These are phyloP conservation scores for Skeletonema costatum DNA, from an alignment of 108 stramenopile genomes.

Conservation along the genomic window DNA sequence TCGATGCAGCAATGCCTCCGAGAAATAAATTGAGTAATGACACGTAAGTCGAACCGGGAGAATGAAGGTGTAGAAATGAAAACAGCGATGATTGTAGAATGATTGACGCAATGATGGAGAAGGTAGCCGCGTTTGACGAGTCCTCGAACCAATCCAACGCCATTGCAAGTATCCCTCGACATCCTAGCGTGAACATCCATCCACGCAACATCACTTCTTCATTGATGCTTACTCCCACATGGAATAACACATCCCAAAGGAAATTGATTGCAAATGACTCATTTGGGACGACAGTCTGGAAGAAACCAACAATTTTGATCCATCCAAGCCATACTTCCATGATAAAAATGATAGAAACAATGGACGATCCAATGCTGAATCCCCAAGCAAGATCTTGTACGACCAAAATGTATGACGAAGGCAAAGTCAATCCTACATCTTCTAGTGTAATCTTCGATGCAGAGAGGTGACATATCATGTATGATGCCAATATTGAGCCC, in stretches of 20 bases:
- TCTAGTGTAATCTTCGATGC: conserved; percentile 4
- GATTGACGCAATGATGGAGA: conserved; percentile 25
- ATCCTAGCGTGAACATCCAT: conserved; percentile 39
- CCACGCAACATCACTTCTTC: conserved; percentile 49
- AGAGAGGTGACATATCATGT: conserved; percentile 13
- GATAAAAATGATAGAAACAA: conserved; percentile 22
- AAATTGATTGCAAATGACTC: conserved; percentile 35
- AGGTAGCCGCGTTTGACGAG: neutral
- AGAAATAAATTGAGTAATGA: conserved; percentile 37
- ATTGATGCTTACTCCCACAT: conserved; percentile 43
- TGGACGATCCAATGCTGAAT: conserved; percentile 27
- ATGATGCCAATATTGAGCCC: conserved; percentile 23
- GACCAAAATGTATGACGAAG: neutral
- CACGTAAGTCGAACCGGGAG: conserved; percentile 33
- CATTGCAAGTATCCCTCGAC: neutral
- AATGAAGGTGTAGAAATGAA: conserved; percentile 33
- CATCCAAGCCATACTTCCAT: conserved; percentile 35
- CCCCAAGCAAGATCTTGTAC: conserved; percentile 26
- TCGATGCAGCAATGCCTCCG: conserved; percentile 36
- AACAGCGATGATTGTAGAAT: conserved; percentile 40
- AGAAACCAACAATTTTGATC: conserved; percentile 35
- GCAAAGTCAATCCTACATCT: conserved; percentile 25
- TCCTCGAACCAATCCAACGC: conserved; percentile 14
- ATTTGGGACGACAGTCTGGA: conserved; percentile 27
- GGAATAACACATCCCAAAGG: conserved; percentile 39